Evolutionary conservation across 2,329 filamentous ascomycete species (phyloP), one percentile per base, ranked within the genome.

Genomic region (Rhinocladiella mackenziei): DNA sequence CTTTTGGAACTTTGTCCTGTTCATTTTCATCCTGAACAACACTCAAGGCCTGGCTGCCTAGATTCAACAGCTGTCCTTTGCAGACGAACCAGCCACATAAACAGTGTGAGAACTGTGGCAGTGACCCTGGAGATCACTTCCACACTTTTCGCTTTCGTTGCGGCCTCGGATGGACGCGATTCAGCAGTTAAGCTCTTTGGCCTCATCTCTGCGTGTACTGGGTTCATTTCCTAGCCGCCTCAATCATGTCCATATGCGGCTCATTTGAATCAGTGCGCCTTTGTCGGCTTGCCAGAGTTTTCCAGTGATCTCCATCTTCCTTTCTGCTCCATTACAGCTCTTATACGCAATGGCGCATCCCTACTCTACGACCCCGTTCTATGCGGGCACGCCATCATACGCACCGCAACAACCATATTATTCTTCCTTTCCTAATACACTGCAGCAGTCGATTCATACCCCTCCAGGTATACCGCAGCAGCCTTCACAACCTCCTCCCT

Each of bases 351-450:
- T 67, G 45, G 56, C 61, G 35, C 62, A 58, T 35, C 65, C 63
- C 52, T 70, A 62, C 63, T 59, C 61, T 55, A 55, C 59, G n/a
- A 56, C 55, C 30, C 56, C 60, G 41, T 51, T 60, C 31, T 48
- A 55, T 38, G 43, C 45, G 54, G 30, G 55, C 50, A 39, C 56
- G 38, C 45, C 61, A 13, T 57, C 59, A 46, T 49, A 60, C 9
- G 51, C 60, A 14, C 52, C 57, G 25, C 55, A 60, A 41, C 55
- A 60, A 13, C 49, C 57, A 8, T 58, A 59, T 38, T 58, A 55
- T 32, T 34, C 44, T 14, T 54, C 59, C 19, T 54, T 56, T 40
- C 41, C 49, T 36, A 46, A 58, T 17, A 33, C 48, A 8, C 48
- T 53, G 20, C 58, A 58, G 8, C 58, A 58, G 5, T 46, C 54